Evolutionary conservation across 2,329 filamentous ascomycete genomes (phyloP).

Genomic region (Madurella mycetomatis): DNA sequence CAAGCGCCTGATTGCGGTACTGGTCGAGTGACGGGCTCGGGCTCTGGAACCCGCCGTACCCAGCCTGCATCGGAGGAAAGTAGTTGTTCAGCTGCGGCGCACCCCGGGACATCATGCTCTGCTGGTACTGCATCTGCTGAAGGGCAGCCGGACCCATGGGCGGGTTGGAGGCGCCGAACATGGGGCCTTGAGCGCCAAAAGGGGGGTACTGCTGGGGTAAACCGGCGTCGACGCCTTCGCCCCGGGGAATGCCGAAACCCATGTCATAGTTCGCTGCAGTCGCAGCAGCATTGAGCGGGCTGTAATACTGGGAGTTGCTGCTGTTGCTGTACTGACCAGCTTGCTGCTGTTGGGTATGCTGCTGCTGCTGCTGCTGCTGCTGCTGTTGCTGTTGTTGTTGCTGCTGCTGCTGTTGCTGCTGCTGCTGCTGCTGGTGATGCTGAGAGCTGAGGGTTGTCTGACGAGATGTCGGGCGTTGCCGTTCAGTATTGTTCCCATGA

Average conservation of each 20-base stretch:
- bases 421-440: constrained; percentile 32
- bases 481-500: constrained; percentile 40
- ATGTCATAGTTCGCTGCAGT: constrained; percentile 46
- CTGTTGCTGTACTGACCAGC: constrained; percentile 18
- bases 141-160: constrained; percentile 47
- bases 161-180: constrained; percentile 46
- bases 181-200: constrained; percentile 47
- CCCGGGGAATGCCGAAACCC: constrained; percentile 48
- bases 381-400: constrained; percentile 23
- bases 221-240: constrained; percentile 48
- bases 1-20: constrained; percentile 49
- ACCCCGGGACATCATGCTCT: constrained; percentile 51
- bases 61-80: constrained; percentile 53
- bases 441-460: constrained; percentile 46
- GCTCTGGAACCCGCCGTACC: constrained; percentile 50
- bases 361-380: not conserved
- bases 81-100: constrained; percentile 53
- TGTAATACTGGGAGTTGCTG: constrained; percentile 48
- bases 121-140: constrained; percentile 57
- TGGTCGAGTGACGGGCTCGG: constrained; percentile 50
- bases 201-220: constrained; percentile 46
- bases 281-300: constrained; percentile 41
- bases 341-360: constrained; percentile 17
- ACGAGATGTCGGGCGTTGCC: constrained; percentile 53
- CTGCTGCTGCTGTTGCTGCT: constrained; percentile 27